Conservation (phyloP, 768 basidiomycete genomes). For the Suillus cothurnatus region DNA sequence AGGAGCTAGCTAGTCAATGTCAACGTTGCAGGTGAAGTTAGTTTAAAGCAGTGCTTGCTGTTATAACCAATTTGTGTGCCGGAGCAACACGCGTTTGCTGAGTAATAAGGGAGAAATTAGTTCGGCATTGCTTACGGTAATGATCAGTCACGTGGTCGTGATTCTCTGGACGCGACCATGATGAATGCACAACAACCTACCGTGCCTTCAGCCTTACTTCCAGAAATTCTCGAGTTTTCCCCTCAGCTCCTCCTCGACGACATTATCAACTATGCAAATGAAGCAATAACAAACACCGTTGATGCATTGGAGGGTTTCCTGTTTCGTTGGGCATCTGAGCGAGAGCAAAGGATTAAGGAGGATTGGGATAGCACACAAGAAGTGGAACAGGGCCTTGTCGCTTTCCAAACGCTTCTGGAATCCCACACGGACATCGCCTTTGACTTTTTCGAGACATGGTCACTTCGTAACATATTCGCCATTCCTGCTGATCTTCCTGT, state of each 20-base stretch:
- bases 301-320: constrained; percentile 82
- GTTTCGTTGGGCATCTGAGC: constrained; percentile 70
- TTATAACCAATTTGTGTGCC: constrained; percentile 12
- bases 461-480: constrained; percentile 83
- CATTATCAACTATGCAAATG: constrained; percentile 80
- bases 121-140: constrained; percentile 2
- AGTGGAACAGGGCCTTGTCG: constrained; percentile 77
- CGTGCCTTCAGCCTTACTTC: constrained; percentile 53
- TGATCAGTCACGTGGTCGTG: neutral
- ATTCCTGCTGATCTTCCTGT: constrained; percentile 69
- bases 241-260: constrained; percentile 87
- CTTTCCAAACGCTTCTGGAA: constrained; percentile 88
- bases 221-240: constrained; percentile 80
- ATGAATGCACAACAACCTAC: constrained; percentile 28
- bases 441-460: constrained; percentile 92
- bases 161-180: neutral
- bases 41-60: neutral
- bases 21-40: neutral
- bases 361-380: constrained; percentile 68
- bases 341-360: constrained; percentile 46
- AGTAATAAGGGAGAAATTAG: too few relatives aligned
- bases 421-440: constrained; percentile 89
- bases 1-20: neutral
- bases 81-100: constrained; percentile 17
- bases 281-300: constrained; percentile 75